These are phyloP conservation scores for Lentinula raphanica DNA, from an alignment of 768 basidiomycete species.

Conservation along the genomic window DNA sequence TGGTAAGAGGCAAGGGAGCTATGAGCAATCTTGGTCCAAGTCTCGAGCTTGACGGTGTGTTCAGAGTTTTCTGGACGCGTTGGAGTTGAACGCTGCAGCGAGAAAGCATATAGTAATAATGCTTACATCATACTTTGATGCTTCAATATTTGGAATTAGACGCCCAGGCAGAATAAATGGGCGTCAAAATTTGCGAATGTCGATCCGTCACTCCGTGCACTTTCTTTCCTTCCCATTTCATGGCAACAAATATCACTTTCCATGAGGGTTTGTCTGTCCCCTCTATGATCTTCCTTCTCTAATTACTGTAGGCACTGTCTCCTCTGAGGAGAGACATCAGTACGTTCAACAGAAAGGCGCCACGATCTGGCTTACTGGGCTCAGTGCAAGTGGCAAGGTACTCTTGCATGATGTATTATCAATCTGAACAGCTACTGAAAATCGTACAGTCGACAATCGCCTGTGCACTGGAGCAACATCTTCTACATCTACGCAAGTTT, in stretches of 20 bases:
- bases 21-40: not conserved
- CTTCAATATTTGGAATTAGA: not conserved
- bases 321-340: conserved; percentile 55
- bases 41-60: no score
- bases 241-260: conserved; percentile 52
- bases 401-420: conserved; percentile 6
- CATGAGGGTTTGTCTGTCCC: conserved; percentile 47
- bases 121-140: not conserved
- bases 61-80: not conserved
- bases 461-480: conserved; percentile 92
- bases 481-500: conserved; percentile 81
- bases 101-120: not conserved
- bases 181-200: conserved; percentile 17
- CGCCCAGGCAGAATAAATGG: conserved; percentile 4
- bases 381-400: conserved; percentile 94
- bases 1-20: not conserved
- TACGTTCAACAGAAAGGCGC: conserved; percentile 77
- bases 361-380: conserved; percentile 95
- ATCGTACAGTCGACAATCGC: conserved; percentile 83
- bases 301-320: conserved; percentile 60
- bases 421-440: not conserved
- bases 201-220: no score
- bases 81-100: not conserved
- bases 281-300: not conserved
- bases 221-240: conserved; percentile 7